A percentile compares a stretch with the other conserved stretches of the same genome.
phyloP scores from a whole-genome alignment of 1,139 yeast species.

The Geotrichum carabidarum region DNA sequence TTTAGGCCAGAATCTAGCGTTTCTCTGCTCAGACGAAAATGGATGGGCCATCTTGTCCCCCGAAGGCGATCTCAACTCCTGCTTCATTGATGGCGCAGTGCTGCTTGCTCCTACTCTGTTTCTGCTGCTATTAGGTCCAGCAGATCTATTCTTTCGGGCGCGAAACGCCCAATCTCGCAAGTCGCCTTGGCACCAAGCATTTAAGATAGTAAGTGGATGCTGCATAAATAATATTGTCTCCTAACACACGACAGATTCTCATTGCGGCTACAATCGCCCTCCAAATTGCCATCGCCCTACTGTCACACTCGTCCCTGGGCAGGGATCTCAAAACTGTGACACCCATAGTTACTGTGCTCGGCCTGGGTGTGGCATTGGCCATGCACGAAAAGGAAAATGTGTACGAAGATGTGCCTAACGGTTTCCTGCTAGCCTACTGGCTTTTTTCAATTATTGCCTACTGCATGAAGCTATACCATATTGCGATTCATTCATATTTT shows the following conservation, averaged over 20 bases:
- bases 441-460: conserved; percentile 47
- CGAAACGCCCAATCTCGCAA: conserved; percentile 28
- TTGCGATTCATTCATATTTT: conserved; percentile 17
- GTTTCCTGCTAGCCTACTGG: conserved; percentile 70
- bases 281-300: conserved; percentile 18
- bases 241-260: conserved; percentile 25
- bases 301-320: conserved; percentile 23
- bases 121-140: conserved; percentile 50
- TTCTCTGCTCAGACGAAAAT: conserved; percentile 44
- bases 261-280: conserved; percentile 21
- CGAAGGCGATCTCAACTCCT: conserved; percentile 72
- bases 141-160: conserved; percentile 36
- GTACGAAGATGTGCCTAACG: conserved; percentile 57
- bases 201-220: conserved; percentile 34
- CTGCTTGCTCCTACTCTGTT: conserved; percentile 48
- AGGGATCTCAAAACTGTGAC: conserved; percentile 44
- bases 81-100: conserved; percentile 67
- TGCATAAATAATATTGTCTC: conserved; percentile 22
- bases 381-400: conserved; percentile 68
- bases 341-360: conserved; percentile 38
- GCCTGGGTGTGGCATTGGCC: conserved; percentile 47
- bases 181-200: conserved; percentile 37
- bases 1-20: conserved; percentile 2
- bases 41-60: conserved; percentile 61
- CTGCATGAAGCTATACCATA: conserved; percentile 43